Percentiles rank a stretch among this genome's conserved stretches.
phyloP scores from a whole-genome alignment of 768 basidiomycete genomes.

The Rhizopogon vesiculosus region DNA sequence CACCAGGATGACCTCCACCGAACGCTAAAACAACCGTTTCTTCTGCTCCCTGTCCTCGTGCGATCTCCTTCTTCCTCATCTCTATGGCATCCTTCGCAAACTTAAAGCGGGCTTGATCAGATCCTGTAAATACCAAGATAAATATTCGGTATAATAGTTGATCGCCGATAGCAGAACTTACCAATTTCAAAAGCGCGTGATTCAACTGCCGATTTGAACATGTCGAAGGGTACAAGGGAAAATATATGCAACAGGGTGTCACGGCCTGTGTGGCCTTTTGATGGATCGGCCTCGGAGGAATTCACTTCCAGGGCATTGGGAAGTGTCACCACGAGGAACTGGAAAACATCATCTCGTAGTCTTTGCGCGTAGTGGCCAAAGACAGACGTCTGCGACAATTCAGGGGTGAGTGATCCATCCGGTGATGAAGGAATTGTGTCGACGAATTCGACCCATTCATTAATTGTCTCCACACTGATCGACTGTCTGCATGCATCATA shows the following conservation, averaged over 20 bases:
- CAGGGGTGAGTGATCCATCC: constrained; percentile 44
- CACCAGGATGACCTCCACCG: constrained; percentile 62
- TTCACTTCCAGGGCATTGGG: constrained; percentile 61
- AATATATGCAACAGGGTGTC: constrained; percentile 73
- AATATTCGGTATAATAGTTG: constrained; percentile 2
- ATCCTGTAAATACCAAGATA: constrained; percentile 39
- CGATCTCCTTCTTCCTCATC: constrained; percentile 72
- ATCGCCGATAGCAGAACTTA: constrained; percentile 28
- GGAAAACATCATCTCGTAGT: constrained; percentile 72
- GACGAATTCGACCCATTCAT: constrained; percentile 74
- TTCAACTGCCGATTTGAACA: constrained; percentile 81
- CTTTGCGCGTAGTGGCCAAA: constrained; percentile 76
- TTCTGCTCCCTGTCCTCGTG: constrained; percentile 66
- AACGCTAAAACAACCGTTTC: constrained; percentile 93
- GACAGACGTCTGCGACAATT: constrained; percentile 48
- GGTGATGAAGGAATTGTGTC: constrained; percentile 45
- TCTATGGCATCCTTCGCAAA: constrained; percentile 91
- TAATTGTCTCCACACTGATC: constrained; percentile 70
- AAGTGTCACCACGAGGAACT: constrained; percentile 71
- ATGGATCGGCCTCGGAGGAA: constrained; percentile 34
- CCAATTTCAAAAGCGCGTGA: constrained; percentile 78
- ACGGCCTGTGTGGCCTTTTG: constrained; percentile 40
- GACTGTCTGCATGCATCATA: constrained; percentile 75
- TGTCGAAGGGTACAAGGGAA: constrained; percentile 78
- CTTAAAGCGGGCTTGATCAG: constrained; percentile 84